Conservation (phyloP, 2,329 filamentous ascomycete species). For the Penicillium sp. region DNA sequence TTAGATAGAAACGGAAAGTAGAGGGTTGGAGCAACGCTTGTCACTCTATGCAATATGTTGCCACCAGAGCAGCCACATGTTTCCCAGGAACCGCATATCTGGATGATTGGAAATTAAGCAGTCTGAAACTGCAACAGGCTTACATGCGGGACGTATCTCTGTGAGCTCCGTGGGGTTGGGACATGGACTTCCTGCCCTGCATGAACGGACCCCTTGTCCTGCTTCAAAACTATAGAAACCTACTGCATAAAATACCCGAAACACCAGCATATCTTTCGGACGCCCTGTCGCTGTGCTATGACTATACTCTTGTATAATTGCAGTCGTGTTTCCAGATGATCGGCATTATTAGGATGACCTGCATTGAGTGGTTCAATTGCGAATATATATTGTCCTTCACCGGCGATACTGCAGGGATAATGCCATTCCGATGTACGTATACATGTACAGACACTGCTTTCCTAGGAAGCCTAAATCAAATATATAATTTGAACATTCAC, state of each 20-base stretch:
- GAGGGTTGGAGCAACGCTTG: background rate
- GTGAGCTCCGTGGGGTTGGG: background rate
- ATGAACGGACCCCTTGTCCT: background rate
- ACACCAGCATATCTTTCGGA: background rate
- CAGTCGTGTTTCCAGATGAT: background rate
- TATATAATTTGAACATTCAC: background rate
- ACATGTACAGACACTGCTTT: background rate
- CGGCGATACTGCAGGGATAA: background rate
- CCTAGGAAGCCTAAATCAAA: background rate
- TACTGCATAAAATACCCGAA: background rate
- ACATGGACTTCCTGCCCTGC: background rate
- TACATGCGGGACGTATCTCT: background rate
- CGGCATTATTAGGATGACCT: background rate
- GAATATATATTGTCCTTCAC: background rate
- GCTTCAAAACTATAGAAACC: background rate
- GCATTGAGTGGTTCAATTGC: background rate
- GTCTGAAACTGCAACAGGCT: background rate
- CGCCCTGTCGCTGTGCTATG: background rate
- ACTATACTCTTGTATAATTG: background rate
- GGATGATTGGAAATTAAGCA: background rate
- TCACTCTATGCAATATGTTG: background rate
- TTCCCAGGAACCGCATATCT: background rate
- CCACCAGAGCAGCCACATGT: background rate
- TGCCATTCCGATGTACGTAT: background rate
- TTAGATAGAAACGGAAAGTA: background rate